A percentile compares a stretch with the other conserved stretches of the same genome.
Conservation (phyloP, 345 rosid genomes). For the Fremontodendron californicum region DNA sequence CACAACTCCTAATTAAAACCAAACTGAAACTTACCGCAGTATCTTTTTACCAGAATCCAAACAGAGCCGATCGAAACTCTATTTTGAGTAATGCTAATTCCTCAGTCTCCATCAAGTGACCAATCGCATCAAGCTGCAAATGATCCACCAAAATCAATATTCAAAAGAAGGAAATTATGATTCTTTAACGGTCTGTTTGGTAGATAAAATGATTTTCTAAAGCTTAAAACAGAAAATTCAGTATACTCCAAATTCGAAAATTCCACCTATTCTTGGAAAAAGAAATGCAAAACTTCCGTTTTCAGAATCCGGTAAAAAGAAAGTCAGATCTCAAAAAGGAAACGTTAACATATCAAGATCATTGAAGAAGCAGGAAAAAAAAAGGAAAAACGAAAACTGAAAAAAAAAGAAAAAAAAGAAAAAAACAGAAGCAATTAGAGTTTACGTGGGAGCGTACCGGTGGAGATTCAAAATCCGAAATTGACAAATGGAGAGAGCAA, state of each 20-base stretch:
- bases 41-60: slow-evolving; percentile 1
- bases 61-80: slow-evolving; percentile 16
- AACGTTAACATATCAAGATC: slow-evolving; percentile 28
- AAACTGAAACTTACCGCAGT: neutral
- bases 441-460: slow-evolving; percentile 36
- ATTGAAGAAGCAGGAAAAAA: neutral
- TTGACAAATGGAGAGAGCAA: slow-evolving; percentile 22
- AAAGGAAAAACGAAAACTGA: neutral
- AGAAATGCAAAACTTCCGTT: slow-evolving; percentile 12
- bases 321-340: slow-evolving; percentile 34
- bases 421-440: slow-evolving; percentile 27
- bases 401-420: neutral
- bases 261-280: neutral
- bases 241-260: neutral
- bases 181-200: neutral
- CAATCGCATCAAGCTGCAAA: slow-evolving; percentile 35
- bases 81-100: slow-evolving; percentile 26
- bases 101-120: slow-evolving; percentile 19
- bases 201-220: neutral
- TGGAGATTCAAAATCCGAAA: slow-evolving; percentile 19
- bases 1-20: slow-evolving; percentile 13
- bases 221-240: neutral
- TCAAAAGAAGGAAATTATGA: neutral
- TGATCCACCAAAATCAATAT: slow-evolving; percentile 15
- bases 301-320: slow-evolving; percentile 6